Base-by-base conservation (phyloP, 257 asterid genomes). In the Ocimum tenuiflorum region DNA sequence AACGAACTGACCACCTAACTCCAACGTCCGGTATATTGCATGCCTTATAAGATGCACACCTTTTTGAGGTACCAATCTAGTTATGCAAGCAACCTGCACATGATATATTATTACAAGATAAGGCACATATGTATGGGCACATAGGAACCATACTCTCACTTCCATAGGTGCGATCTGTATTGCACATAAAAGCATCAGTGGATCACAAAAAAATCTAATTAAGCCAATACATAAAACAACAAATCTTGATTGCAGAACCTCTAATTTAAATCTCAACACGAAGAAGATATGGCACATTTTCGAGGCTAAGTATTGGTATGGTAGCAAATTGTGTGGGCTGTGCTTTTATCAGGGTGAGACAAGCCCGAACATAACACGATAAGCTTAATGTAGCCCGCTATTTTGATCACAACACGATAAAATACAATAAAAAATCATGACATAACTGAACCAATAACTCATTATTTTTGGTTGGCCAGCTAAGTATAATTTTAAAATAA, bases 51-150 rank as follows among this genome's bases (percentile, higher is more conserved):
- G 95, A 87, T 92, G 95, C 36, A 89, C 96, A 48, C 99, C 99
- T 73, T 92, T 92, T 74, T 89, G 99, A 59, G 99, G 96, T 33
- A 92, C 99, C 91, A 92, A 79, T 79, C 99, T 87, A 65, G 97
- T 89, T 70, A 92, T 87, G 88, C 96, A 92, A 57, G 94, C 87
- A 78, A 92, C 94, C 99, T 92, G 82, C 67, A 59, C 51, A 35
- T 52, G 47, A 50, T 29, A 67, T 23, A 33, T 54, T 9, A 46
- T 47, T 18, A 63, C 50, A 24, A 43, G 38, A 39, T 7, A 24
- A 29, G 56, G 55, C 41, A 36, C 47, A 22, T 22, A 46, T 14
- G 35, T 5, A 14, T 17, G 42, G 33, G 8, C 60, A 46, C 51
- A 39, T 38, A 33, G 18, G 61, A 62, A 46, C 19, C 63, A 15